Conservation (phyloP, 345 rosid genomes). For the Camelina hispida region DNA sequence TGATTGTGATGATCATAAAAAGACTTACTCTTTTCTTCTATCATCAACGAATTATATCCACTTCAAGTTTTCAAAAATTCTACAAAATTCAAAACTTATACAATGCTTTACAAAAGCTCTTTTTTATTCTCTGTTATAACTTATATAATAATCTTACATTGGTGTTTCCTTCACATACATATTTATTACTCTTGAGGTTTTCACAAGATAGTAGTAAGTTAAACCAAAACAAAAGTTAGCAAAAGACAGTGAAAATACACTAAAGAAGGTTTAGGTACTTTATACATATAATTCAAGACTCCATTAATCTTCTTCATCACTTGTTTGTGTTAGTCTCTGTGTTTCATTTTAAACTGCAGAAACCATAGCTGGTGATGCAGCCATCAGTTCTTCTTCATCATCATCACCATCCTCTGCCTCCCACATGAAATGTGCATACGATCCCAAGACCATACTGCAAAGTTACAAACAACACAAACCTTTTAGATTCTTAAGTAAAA, state of each 20-base stretch:
- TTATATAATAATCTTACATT: constrained; percentile 13
- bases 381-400: constrained; percentile 40
- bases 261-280: constrained; percentile 11
- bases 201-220: constrained; percentile 22
- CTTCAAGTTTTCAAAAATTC: not conserved
- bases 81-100: not conserved
- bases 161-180: constrained; percentile 9
- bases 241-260: constrained; percentile 20
- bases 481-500: not conserved
- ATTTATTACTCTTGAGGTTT: constrained; percentile 24
- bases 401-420: constrained; percentile 73
- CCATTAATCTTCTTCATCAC: constrained; percentile 12
- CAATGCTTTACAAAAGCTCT: constrained; percentile 9
- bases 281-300: constrained; percentile 2
- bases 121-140: constrained; percentile 24
- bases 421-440: constrained; percentile 93
- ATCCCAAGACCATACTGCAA: constrained; percentile 75
- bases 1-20: constrained; percentile 38
- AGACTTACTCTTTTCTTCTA: constrained; percentile 17
- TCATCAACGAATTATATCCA: constrained; percentile 1
- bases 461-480: not conserved
- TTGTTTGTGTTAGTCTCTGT: constrained; percentile 11
- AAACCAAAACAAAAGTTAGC: constrained; percentile 23
- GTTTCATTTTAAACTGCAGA: constrained; percentile 44
- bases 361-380: constrained; percentile 47